Conservation (phyloP, 2,329 filamentous ascomycete genomes). For the Phialophora macrospora region DNA sequence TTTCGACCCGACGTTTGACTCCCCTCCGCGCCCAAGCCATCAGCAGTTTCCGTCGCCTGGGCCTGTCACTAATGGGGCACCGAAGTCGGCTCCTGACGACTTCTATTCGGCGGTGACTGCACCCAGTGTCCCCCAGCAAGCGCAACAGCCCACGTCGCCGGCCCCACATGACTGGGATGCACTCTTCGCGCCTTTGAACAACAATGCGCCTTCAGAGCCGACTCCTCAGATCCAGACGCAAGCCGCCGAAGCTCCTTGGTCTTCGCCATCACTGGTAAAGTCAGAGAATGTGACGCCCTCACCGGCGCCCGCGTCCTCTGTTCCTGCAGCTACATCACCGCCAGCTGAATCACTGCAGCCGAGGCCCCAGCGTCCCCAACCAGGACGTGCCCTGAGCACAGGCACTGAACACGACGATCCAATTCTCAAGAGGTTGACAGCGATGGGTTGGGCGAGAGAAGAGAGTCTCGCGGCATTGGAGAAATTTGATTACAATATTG, state of each 20-base stretch:
- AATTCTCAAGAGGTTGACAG: slow-evolving; percentile 84
- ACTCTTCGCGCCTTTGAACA: slow-evolving; percentile 68
- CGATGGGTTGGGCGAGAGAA: slow-evolving; percentile 81
- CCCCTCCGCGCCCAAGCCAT: slow-evolving; percentile 44
- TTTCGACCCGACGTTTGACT: slow-evolving; percentile 55
- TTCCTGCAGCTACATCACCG: slow-evolving; percentile 13
- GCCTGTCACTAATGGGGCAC: slow-evolving; percentile 34
- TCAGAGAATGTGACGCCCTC: slow-evolving; percentile 8
- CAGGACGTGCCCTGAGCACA: slow-evolving; percentile 65
- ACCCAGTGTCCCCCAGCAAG: slow-evolving; percentile 44
- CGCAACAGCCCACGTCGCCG: slow-evolving; percentile 44
- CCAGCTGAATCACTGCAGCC: slow-evolving; percentile 6
- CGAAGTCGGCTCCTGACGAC: slow-evolving; percentile 47
- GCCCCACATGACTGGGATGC: slow-evolving; percentile 86
- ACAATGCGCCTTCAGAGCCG: slow-evolving; percentile 38
- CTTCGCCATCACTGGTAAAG: slow-evolving; percentile 1
- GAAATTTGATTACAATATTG: slow-evolving; percentile 94
- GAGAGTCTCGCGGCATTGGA: slow-evolving; percentile 81
- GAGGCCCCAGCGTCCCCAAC: slow-evolving; percentile 38
- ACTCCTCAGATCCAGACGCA: slow-evolving; percentile 4
- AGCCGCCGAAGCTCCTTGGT: slow-evolving; percentile 6
- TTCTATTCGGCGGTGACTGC: slow-evolving; percentile 49
- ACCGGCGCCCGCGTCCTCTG: slow-evolving; percentile 9
- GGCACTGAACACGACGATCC: slow-evolving; percentile 86
- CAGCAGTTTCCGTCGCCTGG: slow-evolving; percentile 37